These are phyloP conservation scores for Neurospora tetraspora DNA, from an alignment of 495 filamentous ascomycete genomes.

Conservation along the genomic window DNA sequence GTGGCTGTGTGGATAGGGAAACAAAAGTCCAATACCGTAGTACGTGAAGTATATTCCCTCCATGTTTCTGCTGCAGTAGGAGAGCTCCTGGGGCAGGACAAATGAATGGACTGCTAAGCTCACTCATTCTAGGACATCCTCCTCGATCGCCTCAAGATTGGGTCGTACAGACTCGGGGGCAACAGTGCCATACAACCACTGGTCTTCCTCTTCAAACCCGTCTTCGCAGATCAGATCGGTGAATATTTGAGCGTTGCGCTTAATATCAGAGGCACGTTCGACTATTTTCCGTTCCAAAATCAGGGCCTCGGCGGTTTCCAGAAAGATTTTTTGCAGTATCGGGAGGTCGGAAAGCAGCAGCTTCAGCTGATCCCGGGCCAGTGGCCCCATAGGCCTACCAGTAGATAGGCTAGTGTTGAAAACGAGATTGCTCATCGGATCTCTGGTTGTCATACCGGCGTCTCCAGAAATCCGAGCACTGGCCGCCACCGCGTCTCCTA, in stretches of 20 bases:
- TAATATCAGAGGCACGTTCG: conserved; percentile 39
- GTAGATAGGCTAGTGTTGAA: conserved; percentile 42
- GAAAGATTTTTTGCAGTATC: conserved; percentile 40
- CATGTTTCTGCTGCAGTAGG: not conserved
- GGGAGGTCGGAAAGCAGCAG: conserved; percentile 39
- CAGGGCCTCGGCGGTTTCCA: conserved; percentile 42
- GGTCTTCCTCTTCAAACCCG: conserved; percentile 38
- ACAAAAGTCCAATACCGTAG: not conserved
- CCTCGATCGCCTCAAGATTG: conserved; percentile 37
- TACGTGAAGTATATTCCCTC: not conserved
- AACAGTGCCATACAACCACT: conserved; percentile 41
- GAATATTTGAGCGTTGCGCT: conserved; percentile 41
- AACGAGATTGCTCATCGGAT: conserved; percentile 23
- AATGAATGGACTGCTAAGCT: not conserved
- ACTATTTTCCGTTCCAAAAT: conserved; percentile 46
- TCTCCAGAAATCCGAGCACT: not conserved
- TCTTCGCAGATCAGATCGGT: conserved; percentile 45
- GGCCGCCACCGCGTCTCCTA: conserved; percentile 3
- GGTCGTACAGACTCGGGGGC: conserved; percentile 34
- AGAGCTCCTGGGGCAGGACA: not conserved
- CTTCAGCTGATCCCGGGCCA: conserved; percentile 36
- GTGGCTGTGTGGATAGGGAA: not conserved
- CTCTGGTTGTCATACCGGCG: not conserved
- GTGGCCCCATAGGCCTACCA: conserved; percentile 43
- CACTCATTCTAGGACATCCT: conserved; percentile 31